Conservation (phyloP, 1,284 basidiomycete species). For the Rhodotorula sp. region DNA sequence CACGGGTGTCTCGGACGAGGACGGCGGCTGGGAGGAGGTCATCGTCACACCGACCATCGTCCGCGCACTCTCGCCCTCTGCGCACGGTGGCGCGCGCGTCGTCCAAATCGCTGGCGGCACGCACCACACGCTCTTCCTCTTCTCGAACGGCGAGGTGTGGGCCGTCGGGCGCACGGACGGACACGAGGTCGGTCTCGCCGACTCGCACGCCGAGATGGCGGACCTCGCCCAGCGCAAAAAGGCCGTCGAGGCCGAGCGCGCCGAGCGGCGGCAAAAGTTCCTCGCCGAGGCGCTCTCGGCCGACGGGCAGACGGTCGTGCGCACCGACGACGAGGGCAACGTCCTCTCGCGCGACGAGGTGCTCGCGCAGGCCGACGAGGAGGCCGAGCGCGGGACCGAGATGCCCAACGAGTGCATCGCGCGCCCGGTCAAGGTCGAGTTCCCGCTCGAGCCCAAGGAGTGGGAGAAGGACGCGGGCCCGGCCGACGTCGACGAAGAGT, state of each 20-base stretch:
- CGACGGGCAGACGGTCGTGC: constrained; percentile 52
- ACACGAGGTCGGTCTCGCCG: constrained; percentile 71
- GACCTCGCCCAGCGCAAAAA: constrained; percentile 49
- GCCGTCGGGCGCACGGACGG: constrained; percentile 76
- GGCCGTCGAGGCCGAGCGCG: constrained; percentile 47
- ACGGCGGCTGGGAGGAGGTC: constrained; percentile 57
- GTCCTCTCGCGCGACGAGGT: constrained; percentile 17
- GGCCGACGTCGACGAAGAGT: constrained; percentile 38
- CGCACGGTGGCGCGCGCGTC: constrained; percentile 67
- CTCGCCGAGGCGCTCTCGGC: constrained; percentile 55
- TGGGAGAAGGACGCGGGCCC: constrained; percentile 46
- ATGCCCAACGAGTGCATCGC: constrained; percentile 35
- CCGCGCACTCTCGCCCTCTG: constrained; percentile 63
- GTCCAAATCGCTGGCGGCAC: constrained; percentile 67
- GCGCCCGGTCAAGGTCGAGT: constrained; percentile 56
- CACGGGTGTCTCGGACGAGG: constrained; percentile 60
- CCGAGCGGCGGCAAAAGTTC: constrained; percentile 27
- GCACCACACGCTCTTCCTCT: constrained; percentile 84
- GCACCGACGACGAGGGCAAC: constrained; percentile 13
- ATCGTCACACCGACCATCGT: constrained; percentile 72
- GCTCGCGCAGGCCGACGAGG: constrained; percentile 35
- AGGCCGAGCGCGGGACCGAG: constrained; percentile 48
- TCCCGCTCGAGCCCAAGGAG: constrained; percentile 60
- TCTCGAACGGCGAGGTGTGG: constrained; percentile 77
- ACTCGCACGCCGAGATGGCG: constrained; percentile 61